These are phyloP conservation scores for Bonnemaisonia californica DNA, from an alignment of 31 red algal species.

Conservation along the genomic window DNA sequence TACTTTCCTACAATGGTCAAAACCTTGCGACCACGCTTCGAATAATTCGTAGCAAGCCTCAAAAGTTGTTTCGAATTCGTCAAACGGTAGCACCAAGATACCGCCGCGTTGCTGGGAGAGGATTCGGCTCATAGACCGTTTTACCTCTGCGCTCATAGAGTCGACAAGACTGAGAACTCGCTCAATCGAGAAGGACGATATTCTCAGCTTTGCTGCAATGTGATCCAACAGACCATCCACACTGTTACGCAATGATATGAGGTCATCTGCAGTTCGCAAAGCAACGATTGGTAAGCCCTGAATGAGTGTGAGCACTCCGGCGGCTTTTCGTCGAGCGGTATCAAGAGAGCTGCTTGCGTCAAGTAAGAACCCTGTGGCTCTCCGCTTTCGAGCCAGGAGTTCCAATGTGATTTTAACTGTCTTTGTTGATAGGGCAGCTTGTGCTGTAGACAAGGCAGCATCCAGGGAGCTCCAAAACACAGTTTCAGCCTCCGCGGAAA, in stretches of 20 bases:
- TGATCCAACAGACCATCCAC: conserved; percentile 57
- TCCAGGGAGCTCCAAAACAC: conserved; percentile 86
- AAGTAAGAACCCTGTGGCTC: conserved; percentile 65
- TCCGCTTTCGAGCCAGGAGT: conserved; percentile 60
- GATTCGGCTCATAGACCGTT: conserved; percentile 47
- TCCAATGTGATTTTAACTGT: conserved; percentile 59
- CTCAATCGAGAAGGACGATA: conserved; percentile 73
- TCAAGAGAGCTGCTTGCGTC: conserved; percentile 48
- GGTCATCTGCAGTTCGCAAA: conserved; percentile 64
- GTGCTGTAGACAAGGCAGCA: conserved; percentile 58
- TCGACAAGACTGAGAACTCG: conserved; percentile 62
- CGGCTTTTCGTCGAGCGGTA: conserved; percentile 52
- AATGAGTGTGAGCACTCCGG: conserved; percentile 54
- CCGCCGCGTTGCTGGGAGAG: conserved; percentile 27
- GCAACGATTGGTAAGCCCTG: conserved; percentile 67
- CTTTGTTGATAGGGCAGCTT: conserved; percentile 27
- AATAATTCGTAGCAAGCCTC: conserved; percentile 71
- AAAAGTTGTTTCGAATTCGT: conserved; percentile 39
- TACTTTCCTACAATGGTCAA: conserved; percentile 72
- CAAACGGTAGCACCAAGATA: conserved; percentile 46
- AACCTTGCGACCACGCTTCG: conserved; percentile 70
- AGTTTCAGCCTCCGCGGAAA: conserved; percentile 72
- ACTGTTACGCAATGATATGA: conserved; percentile 34
- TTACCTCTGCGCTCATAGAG: conserved; percentile 64
- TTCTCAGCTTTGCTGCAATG: conserved; percentile 62